A percentile compares a stretch with the other conserved stretches of the same genome.
phyloP scores from a whole-genome alignment of 2,329 filamentous ascomycete species.

The Talaromyces sp. region DNA sequence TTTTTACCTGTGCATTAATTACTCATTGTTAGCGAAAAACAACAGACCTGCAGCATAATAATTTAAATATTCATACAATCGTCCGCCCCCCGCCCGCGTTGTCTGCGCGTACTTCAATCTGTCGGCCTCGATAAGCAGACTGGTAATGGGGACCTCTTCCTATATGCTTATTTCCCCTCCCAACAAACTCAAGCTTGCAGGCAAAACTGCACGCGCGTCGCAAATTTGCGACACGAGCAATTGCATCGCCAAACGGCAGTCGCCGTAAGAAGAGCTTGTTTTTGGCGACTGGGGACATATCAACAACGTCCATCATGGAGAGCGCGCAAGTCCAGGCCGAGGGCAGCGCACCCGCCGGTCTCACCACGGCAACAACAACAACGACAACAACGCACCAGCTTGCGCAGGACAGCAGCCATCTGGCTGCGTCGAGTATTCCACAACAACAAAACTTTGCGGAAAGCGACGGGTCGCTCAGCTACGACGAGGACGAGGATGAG shows the following conservation, averaged over 20 bases:
- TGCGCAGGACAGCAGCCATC: not conserved
- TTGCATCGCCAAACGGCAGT: not conserved
- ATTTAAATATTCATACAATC: not conserved
- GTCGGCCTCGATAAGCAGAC: not conserved
- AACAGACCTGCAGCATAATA: not conserved
- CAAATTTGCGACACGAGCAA: not conserved
- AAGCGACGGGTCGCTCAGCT: not conserved
- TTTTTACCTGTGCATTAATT: not conserved
- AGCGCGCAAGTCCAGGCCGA: not conserved
- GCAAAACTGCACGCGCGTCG: not conserved
- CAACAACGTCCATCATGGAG: not conserved
- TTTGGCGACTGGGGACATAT: not conserved
- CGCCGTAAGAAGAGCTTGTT: not conserved
- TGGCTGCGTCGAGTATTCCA: not conserved
- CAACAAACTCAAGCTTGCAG: not conserved
- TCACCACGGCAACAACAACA: not conserved
- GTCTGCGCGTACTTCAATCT: not conserved
- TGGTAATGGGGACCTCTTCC: not conserved
- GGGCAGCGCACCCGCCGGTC: not conserved
- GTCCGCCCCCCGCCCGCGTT: not conserved
- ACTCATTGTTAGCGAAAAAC: not conserved
- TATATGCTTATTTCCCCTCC: not conserved
- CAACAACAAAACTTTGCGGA: not conserved
- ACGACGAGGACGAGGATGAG: not conserved
- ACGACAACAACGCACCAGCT: not conserved